Conservation (phyloP, 2,329 filamentous ascomycete genomes). For the Leptoxyphium fumago region DNA sequence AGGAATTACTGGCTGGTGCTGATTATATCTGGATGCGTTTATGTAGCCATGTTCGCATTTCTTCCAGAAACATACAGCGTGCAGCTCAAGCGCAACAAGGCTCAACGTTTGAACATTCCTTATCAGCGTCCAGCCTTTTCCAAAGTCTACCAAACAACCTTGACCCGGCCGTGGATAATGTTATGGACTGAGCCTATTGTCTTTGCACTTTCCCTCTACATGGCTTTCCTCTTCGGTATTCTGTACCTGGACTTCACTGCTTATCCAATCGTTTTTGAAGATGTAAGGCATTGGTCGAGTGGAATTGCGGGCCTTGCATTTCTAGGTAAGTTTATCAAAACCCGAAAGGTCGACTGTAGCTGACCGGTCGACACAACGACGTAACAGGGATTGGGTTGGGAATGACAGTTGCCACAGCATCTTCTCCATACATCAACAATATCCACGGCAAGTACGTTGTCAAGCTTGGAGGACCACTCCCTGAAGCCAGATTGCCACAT, state of each 20-base stretch:
- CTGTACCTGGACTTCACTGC: conserved; percentile 46
- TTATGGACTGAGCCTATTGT: conserved; percentile 39
- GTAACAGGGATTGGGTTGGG: conserved; percentile 14
- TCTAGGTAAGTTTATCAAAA: no score
- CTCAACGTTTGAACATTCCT: conserved; percentile 24
- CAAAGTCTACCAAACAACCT: conserved; percentile 11
- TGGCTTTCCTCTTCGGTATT: conserved; percentile 38
- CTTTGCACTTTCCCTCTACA: conserved; percentile 37
- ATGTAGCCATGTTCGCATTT: conserved; percentile 24
- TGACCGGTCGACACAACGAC: conserved; percentile 16
- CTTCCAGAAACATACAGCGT: conserved; percentile 5
- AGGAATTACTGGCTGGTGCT: conserved; percentile 1
- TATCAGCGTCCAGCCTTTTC: conserved; percentile 1
- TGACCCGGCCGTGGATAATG: conserved; percentile 40
- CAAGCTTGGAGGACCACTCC: conserved; percentile 19
- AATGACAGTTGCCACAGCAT: conserved; percentile 19
- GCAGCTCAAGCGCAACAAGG: conserved; percentile 33
- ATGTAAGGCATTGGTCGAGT: conserved; percentile 34
- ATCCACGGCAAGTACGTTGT: conserved; percentile 36
- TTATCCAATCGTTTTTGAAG: conserved; percentile 41
- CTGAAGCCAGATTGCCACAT: not conserved
- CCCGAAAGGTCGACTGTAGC: conserved; percentile 22
- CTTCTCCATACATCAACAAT: conserved; percentile 22
- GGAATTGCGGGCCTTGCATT: conserved; percentile 27
- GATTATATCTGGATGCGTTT: conserved; percentile 28